Evolutionary conservation across 202 grass and related monocot genomes (phyloP).

Genomic region (Cymbopogon flexuosus): DNA sequence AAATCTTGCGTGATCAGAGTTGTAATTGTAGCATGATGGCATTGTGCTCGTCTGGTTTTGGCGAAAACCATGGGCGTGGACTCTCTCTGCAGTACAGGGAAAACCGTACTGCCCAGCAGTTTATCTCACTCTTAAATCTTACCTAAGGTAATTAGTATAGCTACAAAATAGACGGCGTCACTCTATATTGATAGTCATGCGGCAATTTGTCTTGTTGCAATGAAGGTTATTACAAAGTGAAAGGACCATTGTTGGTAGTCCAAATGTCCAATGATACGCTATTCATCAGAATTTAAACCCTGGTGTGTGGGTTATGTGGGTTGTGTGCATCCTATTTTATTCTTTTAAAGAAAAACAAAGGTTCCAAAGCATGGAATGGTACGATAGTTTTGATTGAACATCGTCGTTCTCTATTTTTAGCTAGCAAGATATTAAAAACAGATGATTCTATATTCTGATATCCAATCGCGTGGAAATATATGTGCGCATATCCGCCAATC

Average conservation of each 20-base stretch:
- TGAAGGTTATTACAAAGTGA: neutral
- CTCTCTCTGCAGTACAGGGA: neutral
- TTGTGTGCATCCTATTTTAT: too few relatives aligned
- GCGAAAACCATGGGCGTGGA: slow-evolving; percentile 40
- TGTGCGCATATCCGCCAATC: neutral
- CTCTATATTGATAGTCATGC: neutral
- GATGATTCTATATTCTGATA: neutral
- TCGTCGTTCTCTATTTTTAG: neutral
- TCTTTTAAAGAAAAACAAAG: too few relatives aligned
- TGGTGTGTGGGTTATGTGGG: too few relatives aligned
- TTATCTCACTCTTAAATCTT: neutral
- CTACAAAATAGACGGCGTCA: neutral
- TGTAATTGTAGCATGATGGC: neutral
- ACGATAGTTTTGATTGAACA: neutral
- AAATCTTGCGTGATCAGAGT: neutral
- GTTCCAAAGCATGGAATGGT: neutral
- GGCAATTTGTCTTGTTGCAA: neutral
- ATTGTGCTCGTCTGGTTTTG: slow-evolving; percentile 23
- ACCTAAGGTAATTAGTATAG: neutral
- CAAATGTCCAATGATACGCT: neutral
- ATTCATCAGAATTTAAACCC: too few relatives aligned
- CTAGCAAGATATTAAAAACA: neutral
- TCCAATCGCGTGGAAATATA: neutral
- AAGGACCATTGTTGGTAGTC: neutral
- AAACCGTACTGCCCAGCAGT: neutral